phyloP scores from a whole-genome alignment of 352 stramenopile species.

The Globisporangium recalcitrans region DNA sequence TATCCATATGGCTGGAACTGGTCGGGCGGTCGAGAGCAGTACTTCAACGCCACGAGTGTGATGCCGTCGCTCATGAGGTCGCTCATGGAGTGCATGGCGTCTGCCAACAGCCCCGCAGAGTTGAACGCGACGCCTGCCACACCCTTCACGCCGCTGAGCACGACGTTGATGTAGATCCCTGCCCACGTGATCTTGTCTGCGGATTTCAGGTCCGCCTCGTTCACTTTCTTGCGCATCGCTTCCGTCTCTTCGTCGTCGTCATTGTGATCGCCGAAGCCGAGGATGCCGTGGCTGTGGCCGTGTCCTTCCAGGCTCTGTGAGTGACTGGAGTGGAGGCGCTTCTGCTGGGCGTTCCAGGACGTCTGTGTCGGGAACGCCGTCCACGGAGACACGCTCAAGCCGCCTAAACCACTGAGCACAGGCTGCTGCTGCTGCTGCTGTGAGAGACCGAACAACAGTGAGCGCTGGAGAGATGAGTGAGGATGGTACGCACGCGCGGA shows the following conservation, averaged over 20 bases:
- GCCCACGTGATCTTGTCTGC: constrained; percentile 70
- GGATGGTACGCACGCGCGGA: background rate
- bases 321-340: constrained; percentile 8
- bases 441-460: background rate
- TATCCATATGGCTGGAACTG: constrained; percentile 80
- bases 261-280: constrained; percentile 25
- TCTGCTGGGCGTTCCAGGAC: constrained; percentile 5
- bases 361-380: background rate
- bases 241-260: constrained; percentile 25
- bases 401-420: background rate
- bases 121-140: constrained; percentile 66
- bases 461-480: constrained; percentile 1
- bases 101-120: constrained; percentile 89
- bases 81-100: constrained; percentile 92
- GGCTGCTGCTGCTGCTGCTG: background rate
- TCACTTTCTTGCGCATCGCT: constrained; percentile 23
- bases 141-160: constrained; percentile 57
- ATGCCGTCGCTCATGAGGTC: constrained; percentile 95
- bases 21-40: constrained; percentile 90
- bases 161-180: constrained; percentile 66
- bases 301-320: constrained; percentile 16
- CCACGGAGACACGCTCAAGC: background rate
- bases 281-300: constrained; percentile 33
- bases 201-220: constrained; percentile 29
- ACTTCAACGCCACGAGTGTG: constrained; percentile 88